A percentile compares a stretch with the other conserved stretches of the same genome.
Conservation (phyloP, 176 grass and related monocot genomes). For the Oryza glumipatula region DNA sequence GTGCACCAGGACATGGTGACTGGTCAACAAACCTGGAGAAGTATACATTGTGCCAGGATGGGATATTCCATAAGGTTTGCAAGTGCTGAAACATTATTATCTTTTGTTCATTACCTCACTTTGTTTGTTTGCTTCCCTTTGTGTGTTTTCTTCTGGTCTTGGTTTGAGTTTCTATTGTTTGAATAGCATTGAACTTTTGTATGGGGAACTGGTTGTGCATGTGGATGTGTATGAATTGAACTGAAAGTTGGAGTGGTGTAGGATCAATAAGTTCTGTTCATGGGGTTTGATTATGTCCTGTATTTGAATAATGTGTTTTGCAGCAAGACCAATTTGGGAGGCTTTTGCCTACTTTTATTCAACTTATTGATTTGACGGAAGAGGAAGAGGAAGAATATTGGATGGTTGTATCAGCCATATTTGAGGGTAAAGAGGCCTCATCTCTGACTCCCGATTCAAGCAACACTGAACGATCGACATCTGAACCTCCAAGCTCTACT, state of each 20-base stretch:
- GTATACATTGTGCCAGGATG: slow-evolving; percentile 92
- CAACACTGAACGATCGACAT: slow-evolving; percentile 49
- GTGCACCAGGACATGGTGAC: slow-evolving; percentile 96
- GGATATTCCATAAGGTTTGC: slow-evolving; percentile 95
- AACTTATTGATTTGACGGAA: slow-evolving; percentile 89
- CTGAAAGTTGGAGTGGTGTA: not conserved
- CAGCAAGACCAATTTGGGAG: slow-evolving; percentile 99
- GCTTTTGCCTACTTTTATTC: slow-evolving; percentile 88
- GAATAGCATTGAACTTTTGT: slow-evolving; percentile 16
- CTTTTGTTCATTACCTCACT: not conserved
- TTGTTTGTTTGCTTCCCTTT: slow-evolving; percentile 29
- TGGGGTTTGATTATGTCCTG: slow-evolving; percentile 33
- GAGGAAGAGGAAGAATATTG: slow-evolving; percentile 93
- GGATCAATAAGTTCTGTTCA: no score
- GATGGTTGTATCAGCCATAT: slow-evolving; percentile 91
- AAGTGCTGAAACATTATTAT: slow-evolving; percentile 38
- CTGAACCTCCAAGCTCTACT: slow-evolving; percentile 45
- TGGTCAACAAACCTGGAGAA: slow-evolving; percentile 96
- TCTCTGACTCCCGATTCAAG: slow-evolving; percentile 52
- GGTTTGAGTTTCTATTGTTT: slow-evolving; percentile 10
- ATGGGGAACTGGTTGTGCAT: slow-evolving; percentile 3
- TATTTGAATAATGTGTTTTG: slow-evolving; percentile 28
- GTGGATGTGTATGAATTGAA: no score
- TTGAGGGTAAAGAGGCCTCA: slow-evolving; percentile 83
- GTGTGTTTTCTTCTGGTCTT: slow-evolving; percentile 24